Evolutionary conservation across 2,329 filamentous ascomycete genomes (phyloP), one percentile per base, ranked within the genome.

Genomic region (Elsinoe batatas): DNA sequence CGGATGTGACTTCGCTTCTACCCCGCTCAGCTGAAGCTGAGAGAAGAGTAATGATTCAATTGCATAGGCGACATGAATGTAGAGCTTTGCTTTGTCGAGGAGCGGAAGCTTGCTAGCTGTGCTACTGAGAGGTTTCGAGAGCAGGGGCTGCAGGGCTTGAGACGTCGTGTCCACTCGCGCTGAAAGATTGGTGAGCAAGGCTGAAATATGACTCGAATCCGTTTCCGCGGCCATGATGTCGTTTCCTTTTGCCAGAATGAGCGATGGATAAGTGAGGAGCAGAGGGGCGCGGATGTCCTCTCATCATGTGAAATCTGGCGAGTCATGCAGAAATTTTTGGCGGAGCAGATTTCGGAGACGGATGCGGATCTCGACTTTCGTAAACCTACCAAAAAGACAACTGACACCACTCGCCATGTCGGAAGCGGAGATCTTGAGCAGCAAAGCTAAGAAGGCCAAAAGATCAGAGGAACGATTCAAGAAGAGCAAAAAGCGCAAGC

Each of bases 81-180:
- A 89, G 58, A 96, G 82, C 73, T 97, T 96, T 6, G 93, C 90
- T 73, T 89, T 91, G 75, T 97, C 91, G 58, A 98, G 78, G n/a
- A 97, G 78, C 1, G 91, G 91, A 26, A 97, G 77, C 67, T 89
- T 89, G 56, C 82, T 84, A 4, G 88, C 82, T 56, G 82, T 80
- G 38, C 84, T 81, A 51, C 81, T 75, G 42, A 96, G 73, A 1
- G 79, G 70, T 50, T 78, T 77, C 35, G 77, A 75, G 22, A 95
- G 73, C 5, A 97, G 74, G n/a, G 91, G 89, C 60, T 80, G 72
- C 26, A 97, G 76, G 3, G 80, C 77, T 35, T 84, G 80, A 67
- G 94, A 82, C 46, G 97, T 79, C 56, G 84, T 80, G 71, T 94
- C 87, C 51, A 97, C 80, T 67, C 90, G 82, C 7, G 51, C 54